Conservation (phyloP, 1,284 basidiomycete genomes). For the Afroboletus lepidellus region DNA sequence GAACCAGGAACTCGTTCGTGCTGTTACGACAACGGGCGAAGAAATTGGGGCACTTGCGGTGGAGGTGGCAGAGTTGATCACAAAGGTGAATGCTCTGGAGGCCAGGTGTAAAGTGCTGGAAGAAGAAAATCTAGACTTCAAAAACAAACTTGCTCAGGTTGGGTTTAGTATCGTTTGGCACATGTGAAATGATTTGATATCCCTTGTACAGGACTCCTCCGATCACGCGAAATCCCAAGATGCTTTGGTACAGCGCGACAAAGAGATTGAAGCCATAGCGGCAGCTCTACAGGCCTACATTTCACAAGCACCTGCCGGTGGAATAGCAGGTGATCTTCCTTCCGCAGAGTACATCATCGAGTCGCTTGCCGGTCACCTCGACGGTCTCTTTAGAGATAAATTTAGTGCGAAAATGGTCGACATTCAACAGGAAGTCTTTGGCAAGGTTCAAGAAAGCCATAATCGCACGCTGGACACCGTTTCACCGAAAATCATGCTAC, state of each 20-base stretch:
- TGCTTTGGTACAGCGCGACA: constrained; percentile 17
- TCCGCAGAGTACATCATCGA: constrained; percentile 43
- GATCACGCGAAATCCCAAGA: constrained; percentile 15
- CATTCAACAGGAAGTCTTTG: constrained; percentile 38
- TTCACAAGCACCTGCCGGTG: constrained; percentile 31
- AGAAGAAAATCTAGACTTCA: constrained; percentile 34
- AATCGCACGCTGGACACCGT: constrained; percentile 38
- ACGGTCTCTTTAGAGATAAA: constrained; percentile 38
- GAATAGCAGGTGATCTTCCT: constrained; percentile 29
- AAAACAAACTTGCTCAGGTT: constrained; percentile 30
- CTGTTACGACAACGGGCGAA: constrained; percentile 29
- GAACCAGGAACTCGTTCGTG: constrained; percentile 16
- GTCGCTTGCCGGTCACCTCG: constrained; percentile 40
- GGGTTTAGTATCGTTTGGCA: constrained; percentile 10
- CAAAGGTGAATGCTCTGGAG: constrained; percentile 30
- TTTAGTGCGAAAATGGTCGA: constrained; percentile 39
- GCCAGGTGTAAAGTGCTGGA: constrained; percentile 30
- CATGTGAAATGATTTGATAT: background rate
- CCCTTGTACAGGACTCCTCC: constrained; percentile 15
- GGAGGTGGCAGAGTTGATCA: constrained; percentile 39
- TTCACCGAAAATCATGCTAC: constrained; percentile 37
- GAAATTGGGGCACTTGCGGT: constrained; percentile 41
- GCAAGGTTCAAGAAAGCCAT: constrained; percentile 38
- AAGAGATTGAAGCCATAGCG: constrained; percentile 40
- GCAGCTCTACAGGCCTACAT: constrained; percentile 41